Evolutionary conservation across 208 protist genomes (phyloP).

Genomic region (Leishmania tropica): DNA sequence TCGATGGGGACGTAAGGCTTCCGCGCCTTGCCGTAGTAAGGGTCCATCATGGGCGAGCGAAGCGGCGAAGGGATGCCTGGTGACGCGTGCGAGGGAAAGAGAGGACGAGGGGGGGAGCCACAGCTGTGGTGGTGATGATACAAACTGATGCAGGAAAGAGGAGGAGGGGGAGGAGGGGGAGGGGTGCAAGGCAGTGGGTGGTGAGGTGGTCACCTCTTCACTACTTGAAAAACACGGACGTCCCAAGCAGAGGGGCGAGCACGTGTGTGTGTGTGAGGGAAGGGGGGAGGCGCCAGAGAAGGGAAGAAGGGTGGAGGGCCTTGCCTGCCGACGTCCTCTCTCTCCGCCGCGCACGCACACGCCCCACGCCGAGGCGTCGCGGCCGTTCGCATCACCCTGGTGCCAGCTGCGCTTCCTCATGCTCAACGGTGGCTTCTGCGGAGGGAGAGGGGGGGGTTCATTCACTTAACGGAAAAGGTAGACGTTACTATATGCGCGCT

Average conservation of each 20-base stretch:
- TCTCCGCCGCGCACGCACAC: neutral
- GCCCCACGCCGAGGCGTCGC: neutral
- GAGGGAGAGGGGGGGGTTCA: neutral
- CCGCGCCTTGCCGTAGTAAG: slow-evolving; percentile 32
- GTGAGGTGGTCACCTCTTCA: neutral
- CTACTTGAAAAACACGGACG: neutral
- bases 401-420: too few relatives aligned
- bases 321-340: neutral
- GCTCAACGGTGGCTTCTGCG: too few relatives aligned
- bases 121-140: neutral
- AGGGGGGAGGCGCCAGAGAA: too few relatives aligned
- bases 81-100: neutral
- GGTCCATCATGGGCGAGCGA: slow-evolving; percentile 29
- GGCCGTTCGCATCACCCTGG: neutral
- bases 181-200: neutral
- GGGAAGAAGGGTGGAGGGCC: too few relatives aligned
- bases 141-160: neutral
- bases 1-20: slow-evolving; percentile 87
- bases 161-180: neutral
- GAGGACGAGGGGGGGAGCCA: neutral
- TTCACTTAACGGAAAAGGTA: neutral
- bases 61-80: neutral
- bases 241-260: neutral
- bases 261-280: neutral
- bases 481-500: neutral